phyloP scores from a whole-genome alignment of 2,329 filamentous ascomycete species.

The Cercospora beticola region DNA sequence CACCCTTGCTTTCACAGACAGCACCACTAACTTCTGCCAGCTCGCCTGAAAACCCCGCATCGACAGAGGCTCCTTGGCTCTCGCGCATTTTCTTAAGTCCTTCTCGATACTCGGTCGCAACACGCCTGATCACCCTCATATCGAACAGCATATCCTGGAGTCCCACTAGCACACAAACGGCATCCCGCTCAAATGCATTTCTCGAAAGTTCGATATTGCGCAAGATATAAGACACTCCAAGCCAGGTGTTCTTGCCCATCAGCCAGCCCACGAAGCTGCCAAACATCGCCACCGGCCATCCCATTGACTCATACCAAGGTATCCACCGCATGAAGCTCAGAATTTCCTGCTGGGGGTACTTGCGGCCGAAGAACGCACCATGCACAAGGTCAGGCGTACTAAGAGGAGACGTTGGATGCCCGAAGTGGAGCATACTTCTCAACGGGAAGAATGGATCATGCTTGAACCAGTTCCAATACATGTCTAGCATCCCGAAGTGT shows the following conservation, averaged over 20 bases:
- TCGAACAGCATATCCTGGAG: slow-evolving; percentile 47
- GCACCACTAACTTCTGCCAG: slow-evolving; percentile 37
- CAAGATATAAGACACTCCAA: slow-evolving; percentile 43
- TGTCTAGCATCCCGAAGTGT: slow-evolving; percentile 33
- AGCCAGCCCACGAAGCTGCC: slow-evolving; percentile 42
- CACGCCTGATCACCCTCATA: background rate
- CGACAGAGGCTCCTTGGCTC: background rate
- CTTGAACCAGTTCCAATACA: slow-evolving; percentile 50
- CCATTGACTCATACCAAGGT: slow-evolving; percentile 53
- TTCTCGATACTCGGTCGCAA: background rate
- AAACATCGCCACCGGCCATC: slow-evolving; percentile 55
- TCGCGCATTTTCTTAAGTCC: background rate
- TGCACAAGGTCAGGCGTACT: slow-evolving; percentile 52
- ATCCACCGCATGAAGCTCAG: slow-evolving; percentile 39
- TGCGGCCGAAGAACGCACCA: slow-evolving; percentile 54
- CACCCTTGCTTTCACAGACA: background rate
- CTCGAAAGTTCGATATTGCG: slow-evolving; percentile 37
- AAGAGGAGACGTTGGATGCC: slow-evolving; percentile 54
- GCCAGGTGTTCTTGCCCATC: slow-evolving; percentile 11
- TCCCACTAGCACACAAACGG: slow-evolving; percentile 46
- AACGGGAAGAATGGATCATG: slow-evolving; percentile 53
- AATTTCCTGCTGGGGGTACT: slow-evolving; percentile 45
- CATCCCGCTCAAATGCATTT: slow-evolving; percentile 18
- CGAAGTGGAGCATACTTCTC: slow-evolving; percentile 49
- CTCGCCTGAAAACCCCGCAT: background rate